Evolutionary conservation across 805 yeast species (phyloP).

Genomic region (Ogataea pignaliae): DNA sequence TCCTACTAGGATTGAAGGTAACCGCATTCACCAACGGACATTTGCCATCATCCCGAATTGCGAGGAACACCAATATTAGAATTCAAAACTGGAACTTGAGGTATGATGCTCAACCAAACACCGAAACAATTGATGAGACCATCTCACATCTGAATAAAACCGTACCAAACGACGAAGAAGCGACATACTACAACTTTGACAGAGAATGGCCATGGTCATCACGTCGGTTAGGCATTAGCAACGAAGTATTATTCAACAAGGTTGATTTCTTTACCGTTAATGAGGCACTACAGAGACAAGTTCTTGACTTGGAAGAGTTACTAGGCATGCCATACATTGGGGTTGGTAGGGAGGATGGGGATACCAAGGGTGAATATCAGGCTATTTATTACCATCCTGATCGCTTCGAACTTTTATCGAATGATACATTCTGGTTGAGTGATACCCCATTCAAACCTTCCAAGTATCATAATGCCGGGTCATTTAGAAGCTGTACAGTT

Average conservation of each 20-base stretch:
- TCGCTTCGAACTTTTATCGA: constrained; percentile 35
- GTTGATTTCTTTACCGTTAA: constrained; percentile 39
- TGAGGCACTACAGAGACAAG: constrained; percentile 44
- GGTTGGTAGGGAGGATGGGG: constrained; percentile 52
- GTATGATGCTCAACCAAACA: constrained; percentile 23
- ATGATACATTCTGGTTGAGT: constrained; percentile 50
- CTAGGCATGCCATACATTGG: constrained; percentile 38
- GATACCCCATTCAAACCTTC: constrained; percentile 52
- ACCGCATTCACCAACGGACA: too few species aligned
- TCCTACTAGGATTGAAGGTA: too few species aligned
- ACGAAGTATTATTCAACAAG: constrained; percentile 31
- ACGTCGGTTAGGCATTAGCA: constrained; percentile 31
- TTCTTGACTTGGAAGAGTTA: constrained; percentile 37
- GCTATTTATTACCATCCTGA: constrained; percentile 40
- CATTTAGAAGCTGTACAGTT: constrained; percentile 36
- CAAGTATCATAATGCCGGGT: constrained; percentile 36
- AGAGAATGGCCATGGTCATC: constrained; percentile 32
- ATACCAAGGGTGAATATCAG: constrained; percentile 43
- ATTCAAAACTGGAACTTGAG: constrained; percentile 29
- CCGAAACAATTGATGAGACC: constrained; percentile 18
- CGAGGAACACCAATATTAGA: constrained; percentile 2
- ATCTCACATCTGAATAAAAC: constrained; percentile 14
- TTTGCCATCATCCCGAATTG: too few species aligned
- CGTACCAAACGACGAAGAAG: constrained; percentile 20
- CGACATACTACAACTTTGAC: constrained; percentile 23